Conservation (phyloP, 164 flowering plant species). For the Litsea cubeba region DNA sequence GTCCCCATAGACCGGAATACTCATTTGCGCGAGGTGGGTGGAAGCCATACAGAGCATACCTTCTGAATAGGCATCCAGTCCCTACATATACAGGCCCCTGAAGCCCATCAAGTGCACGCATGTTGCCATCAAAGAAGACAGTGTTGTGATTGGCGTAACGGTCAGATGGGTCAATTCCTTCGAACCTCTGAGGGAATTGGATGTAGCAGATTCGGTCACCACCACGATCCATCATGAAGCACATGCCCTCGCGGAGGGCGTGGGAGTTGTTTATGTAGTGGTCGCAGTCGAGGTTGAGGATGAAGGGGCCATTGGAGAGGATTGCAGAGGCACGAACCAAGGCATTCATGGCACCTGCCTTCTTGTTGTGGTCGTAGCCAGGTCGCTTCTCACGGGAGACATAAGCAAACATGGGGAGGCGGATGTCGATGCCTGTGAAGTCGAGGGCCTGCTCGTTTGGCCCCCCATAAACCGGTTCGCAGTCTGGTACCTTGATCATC, state of each 20-base stretch:
- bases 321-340: conserved; percentile 42
- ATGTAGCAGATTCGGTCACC: conserved; percentile 40
- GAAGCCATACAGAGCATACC: conserved; percentile 79
- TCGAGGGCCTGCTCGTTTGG: conserved; percentile 26
- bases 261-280: conserved; percentile 38
- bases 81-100: conserved; percentile 95
- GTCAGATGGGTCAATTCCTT: conserved; percentile 46
- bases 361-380: conserved; percentile 46
- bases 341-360: conserved; percentile 49
- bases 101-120: conserved; percentile 86
- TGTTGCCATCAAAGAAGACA: conserved; percentile 54
- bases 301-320: conserved; percentile 45
- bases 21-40: conserved; percentile 74
- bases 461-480: conserved; percentile 20
- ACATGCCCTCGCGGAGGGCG: conserved; percentile 41
- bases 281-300: conserved; percentile 46
- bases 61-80: conserved; percentile 84
- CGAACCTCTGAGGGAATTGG: conserved; percentile 44
- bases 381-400: conserved; percentile 41
- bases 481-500: conserved; percentile 39
- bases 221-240: conserved; percentile 47
- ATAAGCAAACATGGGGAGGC: conserved; percentile 41
- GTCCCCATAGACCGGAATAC: conserved; percentile 56
- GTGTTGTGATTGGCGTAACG: conserved; percentile 49
- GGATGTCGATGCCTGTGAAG: conserved; percentile 33